These are phyloP conservation scores for Coemansia sp. DNA, from an alignment of 192 early-diverging fungal species.

Conservation along the genomic window DNA sequence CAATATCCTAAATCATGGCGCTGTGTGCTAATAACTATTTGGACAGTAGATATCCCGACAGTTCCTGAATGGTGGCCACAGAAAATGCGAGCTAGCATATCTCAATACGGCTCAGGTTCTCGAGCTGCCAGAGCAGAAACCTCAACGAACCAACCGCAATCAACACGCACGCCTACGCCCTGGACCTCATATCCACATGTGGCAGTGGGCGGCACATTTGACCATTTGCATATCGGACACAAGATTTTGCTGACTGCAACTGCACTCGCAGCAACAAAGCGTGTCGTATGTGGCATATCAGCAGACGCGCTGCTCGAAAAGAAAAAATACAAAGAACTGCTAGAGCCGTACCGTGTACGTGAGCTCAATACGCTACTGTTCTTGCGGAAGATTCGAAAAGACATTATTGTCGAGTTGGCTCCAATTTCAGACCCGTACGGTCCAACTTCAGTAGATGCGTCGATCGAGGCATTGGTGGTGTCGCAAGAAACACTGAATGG, in stretches of 20 bases:
- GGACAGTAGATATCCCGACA: constrained; percentile 8
- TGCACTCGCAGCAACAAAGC: constrained; percentile 64
- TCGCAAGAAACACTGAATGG: constrained; percentile 78
- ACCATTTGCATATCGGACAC: constrained; percentile 94
- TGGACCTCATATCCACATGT: constrained; percentile 44
- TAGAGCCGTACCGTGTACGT: constrained; percentile 68
- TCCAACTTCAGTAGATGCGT: constrained; percentile 72
- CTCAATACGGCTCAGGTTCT: not conserved
- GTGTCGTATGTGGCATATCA: constrained; percentile 72
- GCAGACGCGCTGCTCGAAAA: constrained; percentile 64
- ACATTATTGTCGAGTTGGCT: constrained; percentile 56
- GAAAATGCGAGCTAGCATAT: constrained; percentile 14
- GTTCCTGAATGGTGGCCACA: constrained; percentile 47
- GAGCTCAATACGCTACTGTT: constrained; percentile 63
- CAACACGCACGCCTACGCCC: constrained; percentile 12
- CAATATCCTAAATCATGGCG: not conserved
- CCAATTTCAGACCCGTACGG: constrained; percentile 84
- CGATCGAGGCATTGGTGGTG: constrained; percentile 78
- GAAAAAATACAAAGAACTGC: constrained; percentile 68
- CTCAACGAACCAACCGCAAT: not conserved
- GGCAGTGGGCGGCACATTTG: constrained; percentile 91
- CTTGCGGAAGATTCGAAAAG: constrained; percentile 54
- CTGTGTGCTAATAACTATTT: not conserved
- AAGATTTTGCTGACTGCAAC: constrained; percentile 88
- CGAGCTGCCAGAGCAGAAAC: not conserved